Conservation (phyloP, 208 protist genomes). For the Leishmania amazonensis region DNA sequence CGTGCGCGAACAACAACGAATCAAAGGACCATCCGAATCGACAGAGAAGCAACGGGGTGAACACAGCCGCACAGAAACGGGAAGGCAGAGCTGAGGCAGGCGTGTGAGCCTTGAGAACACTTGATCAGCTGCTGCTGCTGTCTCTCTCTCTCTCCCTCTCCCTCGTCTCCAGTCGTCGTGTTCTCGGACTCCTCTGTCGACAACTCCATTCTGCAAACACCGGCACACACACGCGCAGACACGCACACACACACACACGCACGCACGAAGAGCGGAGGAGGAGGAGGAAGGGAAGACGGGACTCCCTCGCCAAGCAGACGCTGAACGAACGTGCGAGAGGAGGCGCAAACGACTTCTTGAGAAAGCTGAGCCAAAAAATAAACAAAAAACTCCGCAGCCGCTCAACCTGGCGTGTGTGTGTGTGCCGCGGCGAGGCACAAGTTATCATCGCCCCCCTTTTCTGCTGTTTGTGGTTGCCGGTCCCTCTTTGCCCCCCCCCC, state of each 20-base stretch:
- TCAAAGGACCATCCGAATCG: background rate
- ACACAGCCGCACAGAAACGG: no score
- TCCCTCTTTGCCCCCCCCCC: background rate
- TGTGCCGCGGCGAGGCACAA: background rate
- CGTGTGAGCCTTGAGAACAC: background rate
- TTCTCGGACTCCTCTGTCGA: no score
- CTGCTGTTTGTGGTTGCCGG: background rate
- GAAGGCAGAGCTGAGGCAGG: background rate
- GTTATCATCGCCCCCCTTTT: background rate
- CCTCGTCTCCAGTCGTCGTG: background rate
- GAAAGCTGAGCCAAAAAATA: background rate
- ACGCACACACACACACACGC: no score
- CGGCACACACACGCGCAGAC: no score
- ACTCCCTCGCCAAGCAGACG: no score
- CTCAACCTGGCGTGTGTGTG: background rate
- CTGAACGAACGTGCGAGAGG: background rate
- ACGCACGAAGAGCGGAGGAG: no score
- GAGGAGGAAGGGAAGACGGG: no score
- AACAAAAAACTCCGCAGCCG: background rate
- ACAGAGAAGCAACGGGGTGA: background rate
- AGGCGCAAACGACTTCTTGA: background rate
- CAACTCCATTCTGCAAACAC: no score
- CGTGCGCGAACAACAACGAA: background rate
- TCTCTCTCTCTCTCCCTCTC: background rate
- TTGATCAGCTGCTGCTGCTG: background rate